phyloP scores from a whole-genome alignment of 2,329 filamentous ascomycete species.

The Fusarium ambrosium region DNA sequence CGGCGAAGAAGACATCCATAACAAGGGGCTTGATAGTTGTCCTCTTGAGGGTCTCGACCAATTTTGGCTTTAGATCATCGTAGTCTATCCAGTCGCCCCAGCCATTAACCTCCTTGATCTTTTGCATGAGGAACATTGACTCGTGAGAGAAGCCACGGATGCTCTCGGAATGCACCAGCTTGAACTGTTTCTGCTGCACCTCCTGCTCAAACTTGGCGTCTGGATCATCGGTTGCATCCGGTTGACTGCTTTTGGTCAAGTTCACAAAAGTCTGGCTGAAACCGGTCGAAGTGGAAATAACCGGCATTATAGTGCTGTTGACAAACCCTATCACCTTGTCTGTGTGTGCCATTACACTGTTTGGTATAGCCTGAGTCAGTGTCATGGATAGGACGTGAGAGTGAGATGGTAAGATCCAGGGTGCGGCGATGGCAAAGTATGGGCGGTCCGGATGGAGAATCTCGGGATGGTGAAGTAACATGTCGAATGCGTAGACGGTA shows the following conservation, averaged over 20 bases:
- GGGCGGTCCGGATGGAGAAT: slow-evolving; percentile 21
- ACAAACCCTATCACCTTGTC: slow-evolving; percentile 28
- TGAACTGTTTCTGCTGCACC: slow-evolving; percentile 2
- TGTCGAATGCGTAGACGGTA: slow-evolving; percentile 29
- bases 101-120: neutral
- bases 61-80: slow-evolving; percentile 13
- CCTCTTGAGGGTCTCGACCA: neutral
- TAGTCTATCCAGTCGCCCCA: slow-evolving; percentile 30
- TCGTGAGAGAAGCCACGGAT: slow-evolving; percentile 23
- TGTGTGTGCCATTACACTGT: slow-evolving; percentile 5
- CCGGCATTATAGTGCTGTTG: slow-evolving; percentile 15
- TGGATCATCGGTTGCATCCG: neutral
- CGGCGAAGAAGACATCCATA: slow-evolving; percentile 23
- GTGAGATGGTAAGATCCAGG: slow-evolving; percentile 21
- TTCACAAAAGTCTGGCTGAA: slow-evolving; percentile 18
- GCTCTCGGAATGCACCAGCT: slow-evolving; percentile 4
- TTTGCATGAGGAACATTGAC: slow-evolving; percentile 28
- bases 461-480: slow-evolving; percentile 28
- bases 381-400: slow-evolving; percentile 8
- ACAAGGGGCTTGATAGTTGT: neutral
- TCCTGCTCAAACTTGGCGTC: slow-evolving; percentile 16
- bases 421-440: slow-evolving; percentile 22
- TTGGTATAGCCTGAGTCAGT: slow-evolving; percentile 9
- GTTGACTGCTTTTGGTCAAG: neutral
- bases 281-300: slow-evolving; percentile 13